Conservation (phyloP, 805 yeast species). For the Saccharomycopsis sp. region DNA sequence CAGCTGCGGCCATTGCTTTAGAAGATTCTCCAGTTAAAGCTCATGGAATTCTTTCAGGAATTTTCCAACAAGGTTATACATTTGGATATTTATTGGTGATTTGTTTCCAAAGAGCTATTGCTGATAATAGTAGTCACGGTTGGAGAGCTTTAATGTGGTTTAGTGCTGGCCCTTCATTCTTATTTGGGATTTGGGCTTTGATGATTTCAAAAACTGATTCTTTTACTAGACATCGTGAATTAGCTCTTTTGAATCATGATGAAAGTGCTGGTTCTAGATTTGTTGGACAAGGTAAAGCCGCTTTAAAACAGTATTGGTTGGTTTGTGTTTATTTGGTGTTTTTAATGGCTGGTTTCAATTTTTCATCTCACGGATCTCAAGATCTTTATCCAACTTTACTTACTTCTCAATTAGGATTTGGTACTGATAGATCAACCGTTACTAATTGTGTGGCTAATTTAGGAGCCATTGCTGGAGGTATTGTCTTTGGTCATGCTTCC, state of each 20-base stretch:
- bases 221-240: constrained; percentile 28
- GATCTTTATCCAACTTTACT: constrained; percentile 62
- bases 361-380: constrained; percentile 66
- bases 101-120: constrained; percentile 56
- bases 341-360: constrained; percentile 60
- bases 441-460: constrained; percentile 53
- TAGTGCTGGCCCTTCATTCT: constrained; percentile 53
- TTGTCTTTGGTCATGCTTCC: constrained; percentile 45
- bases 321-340: constrained; percentile 45
- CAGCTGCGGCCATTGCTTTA: constrained; percentile 54
- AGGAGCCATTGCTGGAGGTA: constrained; percentile 62
- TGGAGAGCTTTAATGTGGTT: constrained; percentile 75
- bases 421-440: constrained; percentile 41
- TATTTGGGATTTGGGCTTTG: constrained; percentile 48
- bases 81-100: constrained; percentile 59
- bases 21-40: constrained; percentile 53
- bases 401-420: constrained; percentile 38
- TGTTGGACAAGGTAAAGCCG: constrained; percentile 20
- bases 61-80: constrained; percentile 48
- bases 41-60: constrained; percentile 53
- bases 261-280: constrained; percentile 15
- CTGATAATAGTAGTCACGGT: constrained; percentile 37
- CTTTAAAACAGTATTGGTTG: constrained; percentile 47
- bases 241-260: constrained; percentile 18
- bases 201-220: constrained; percentile 51